Conservation (phyloP, 1,284 basidiomycete species). For the Rhodotorula sp. region DNA sequence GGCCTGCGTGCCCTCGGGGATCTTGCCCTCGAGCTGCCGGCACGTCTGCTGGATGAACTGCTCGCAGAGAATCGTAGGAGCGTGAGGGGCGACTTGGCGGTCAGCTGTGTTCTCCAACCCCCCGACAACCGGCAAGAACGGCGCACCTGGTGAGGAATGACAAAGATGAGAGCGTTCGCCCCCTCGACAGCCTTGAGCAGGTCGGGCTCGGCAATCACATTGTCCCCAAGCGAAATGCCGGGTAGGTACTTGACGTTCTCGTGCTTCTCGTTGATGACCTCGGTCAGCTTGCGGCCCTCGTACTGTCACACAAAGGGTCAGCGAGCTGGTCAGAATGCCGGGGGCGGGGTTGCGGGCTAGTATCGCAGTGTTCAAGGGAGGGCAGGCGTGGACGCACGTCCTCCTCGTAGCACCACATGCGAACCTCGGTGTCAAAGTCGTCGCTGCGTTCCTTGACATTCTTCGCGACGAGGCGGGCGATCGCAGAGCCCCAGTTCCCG, state of each 20-base stretch:
- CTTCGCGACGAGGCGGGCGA: slow-evolving; percentile 59
- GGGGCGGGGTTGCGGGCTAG: no score
- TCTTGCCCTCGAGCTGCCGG: slow-evolving; percentile 52
- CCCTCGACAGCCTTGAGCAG: slow-evolving; percentile 57
- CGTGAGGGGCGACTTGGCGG: neutral
- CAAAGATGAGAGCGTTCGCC: slow-evolving; percentile 60
- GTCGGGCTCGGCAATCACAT: slow-evolving; percentile 58
- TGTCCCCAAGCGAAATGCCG: slow-evolving; percentile 57
- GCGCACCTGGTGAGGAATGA: slow-evolving; percentile 59
- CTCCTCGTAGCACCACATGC: slow-evolving; percentile 60
- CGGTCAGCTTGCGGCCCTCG: slow-evolving; percentile 58
- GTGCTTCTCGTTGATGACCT: slow-evolving; percentile 56
- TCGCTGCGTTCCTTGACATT: slow-evolving; percentile 55
- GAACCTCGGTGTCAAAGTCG: slow-evolving; percentile 55
- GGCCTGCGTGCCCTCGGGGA: slow-evolving; percentile 52
- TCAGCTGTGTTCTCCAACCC: neutral
- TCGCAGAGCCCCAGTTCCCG: slow-evolving; percentile 58
- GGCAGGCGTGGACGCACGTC: slow-evolving; percentile 47
- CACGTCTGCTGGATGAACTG: slow-evolving; percentile 53
- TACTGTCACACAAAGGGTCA: slow-evolving; percentile 46
- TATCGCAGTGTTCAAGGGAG: neutral
- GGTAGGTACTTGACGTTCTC: slow-evolving; percentile 61
- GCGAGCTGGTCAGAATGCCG: neutral
- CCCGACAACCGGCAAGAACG: no score
- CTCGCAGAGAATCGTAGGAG: neutral